A percentile compares a stretch with the other conserved stretches of the same genome.
Conservation (phyloP, 306 rosid genomes). For the Macrotyloma uniflorum region DNA sequence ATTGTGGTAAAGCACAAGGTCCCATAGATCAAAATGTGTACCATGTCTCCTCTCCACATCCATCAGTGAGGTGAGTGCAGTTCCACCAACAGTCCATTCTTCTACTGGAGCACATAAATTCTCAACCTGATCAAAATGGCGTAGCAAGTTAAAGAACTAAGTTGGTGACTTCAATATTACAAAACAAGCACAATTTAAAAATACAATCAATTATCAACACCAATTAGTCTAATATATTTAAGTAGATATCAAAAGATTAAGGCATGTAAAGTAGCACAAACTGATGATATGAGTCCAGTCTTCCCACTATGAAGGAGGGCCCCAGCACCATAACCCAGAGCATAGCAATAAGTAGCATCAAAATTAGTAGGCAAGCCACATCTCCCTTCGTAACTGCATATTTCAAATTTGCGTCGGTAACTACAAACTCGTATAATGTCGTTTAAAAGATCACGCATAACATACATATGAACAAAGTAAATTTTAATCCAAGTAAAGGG, state of each 20-base stretch:
- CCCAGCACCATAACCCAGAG: slow-evolving; percentile 94
- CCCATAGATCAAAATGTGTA: slow-evolving; percentile 33
- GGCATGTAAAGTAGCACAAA: slow-evolving; percentile 46
- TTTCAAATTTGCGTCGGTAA: slow-evolving; percentile 21
- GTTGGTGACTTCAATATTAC: slow-evolving; percentile 12
- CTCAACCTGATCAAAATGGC: slow-evolving; percentile 64
- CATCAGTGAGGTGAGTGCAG: slow-evolving; percentile 89
- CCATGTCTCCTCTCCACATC: slow-evolving; percentile 99
- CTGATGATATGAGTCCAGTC: slow-evolving; percentile 96
- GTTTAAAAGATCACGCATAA: neutral
- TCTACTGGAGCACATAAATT: slow-evolving; percentile 90
- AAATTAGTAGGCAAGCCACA: slow-evolving; percentile 98
- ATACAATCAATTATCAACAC: neutral
- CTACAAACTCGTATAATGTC: slow-evolving; percentile 14
- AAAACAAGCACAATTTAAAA: slow-evolving; percentile 16
- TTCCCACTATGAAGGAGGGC: slow-evolving; percentile 90
- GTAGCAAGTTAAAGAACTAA: neutral
- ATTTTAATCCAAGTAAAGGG: neutral
- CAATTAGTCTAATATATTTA: slow-evolving; percentile 12
- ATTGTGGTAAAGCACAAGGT: slow-evolving; percentile 1
- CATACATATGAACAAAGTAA: neutral
- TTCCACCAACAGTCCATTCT: slow-evolving; percentile 96
- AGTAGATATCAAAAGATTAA: slow-evolving; percentile 22
- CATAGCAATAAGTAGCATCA: slow-evolving; percentile 92
- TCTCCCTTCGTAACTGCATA: slow-evolving; percentile 90